Evolutionary conservation across 768 basidiomycete species (phyloP).

Genomic region (Boletus sp.): DNA sequence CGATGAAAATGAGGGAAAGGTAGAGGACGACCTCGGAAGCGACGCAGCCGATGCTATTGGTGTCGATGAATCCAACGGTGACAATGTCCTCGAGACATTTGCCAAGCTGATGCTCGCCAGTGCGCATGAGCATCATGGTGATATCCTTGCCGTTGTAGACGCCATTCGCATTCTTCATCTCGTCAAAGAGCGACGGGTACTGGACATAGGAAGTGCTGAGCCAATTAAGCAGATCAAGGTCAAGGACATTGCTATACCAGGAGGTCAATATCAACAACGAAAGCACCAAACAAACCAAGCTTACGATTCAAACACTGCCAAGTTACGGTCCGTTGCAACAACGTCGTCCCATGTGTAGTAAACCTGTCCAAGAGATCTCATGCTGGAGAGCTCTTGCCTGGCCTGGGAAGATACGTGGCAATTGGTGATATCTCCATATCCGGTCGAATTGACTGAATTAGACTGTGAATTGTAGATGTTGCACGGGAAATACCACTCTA

Average conservation of each 20-base stretch:
- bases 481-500: slow-evolving; percentile 99
- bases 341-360: slow-evolving; percentile 94
- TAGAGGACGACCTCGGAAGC: slow-evolving; percentile 94
- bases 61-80: slow-evolving; percentile 92
- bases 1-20: slow-evolving; percentile 93
- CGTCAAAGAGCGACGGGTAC: slow-evolving; percentile 81
- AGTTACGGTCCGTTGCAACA: slow-evolving; percentile 59
- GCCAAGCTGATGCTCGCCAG: slow-evolving; percentile 62
- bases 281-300: slow-evolving; percentile 32
- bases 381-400: slow-evolving; percentile 45
- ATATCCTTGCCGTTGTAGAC: slow-evolving; percentile 82
- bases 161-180: slow-evolving; percentile 63
- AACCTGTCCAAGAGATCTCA: slow-evolving; percentile 73
- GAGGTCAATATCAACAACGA: slow-evolving; percentile 4
- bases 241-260: slow-evolving; percentile 70
- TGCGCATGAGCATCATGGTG: slow-evolving; percentile 79
- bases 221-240: slow-evolving; percentile 83
- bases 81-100: slow-evolving; percentile 84
- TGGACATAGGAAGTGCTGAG: slow-evolving; percentile 75
- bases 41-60: slow-evolving; percentile 91
- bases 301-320: slow-evolving; percentile 93
- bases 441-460: slow-evolving; percentile 64
- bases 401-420: slow-evolving; percentile 70
- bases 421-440: slow-evolving; percentile 57
- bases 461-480: slow-evolving; percentile 78